These are phyloP conservation scores for Pyrenophora teres DNA, from an alignment of 2,329 filamentous ascomycete genomes.

Conservation along the genomic window DNA sequence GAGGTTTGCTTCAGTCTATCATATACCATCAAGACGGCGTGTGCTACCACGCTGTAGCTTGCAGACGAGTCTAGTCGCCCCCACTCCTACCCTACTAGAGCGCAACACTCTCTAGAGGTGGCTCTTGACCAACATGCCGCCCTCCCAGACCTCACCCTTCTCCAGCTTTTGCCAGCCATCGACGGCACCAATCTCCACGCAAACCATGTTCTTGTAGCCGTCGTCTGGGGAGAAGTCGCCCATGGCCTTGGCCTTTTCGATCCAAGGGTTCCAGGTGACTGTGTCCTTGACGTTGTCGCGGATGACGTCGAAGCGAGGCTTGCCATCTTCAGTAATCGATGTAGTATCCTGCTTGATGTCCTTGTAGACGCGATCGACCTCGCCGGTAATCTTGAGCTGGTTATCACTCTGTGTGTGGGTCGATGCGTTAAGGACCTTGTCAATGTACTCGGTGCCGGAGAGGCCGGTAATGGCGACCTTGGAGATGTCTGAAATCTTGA, in stretches of 20 bases:
- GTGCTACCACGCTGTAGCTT: background rate
- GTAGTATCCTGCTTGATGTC: constrained; percentile 65
- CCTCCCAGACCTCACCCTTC: constrained; percentile 72
- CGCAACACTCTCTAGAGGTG: constrained; percentile 27
- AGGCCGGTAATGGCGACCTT: constrained; percentile 76
- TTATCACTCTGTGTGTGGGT: constrained; percentile 68
- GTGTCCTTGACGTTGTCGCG: constrained; percentile 86
- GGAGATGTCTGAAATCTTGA: constrained; percentile 81
- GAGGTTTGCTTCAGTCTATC: constrained; percentile 1
- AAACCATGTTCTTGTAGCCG: constrained; percentile 91
- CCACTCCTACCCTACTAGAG: background rate
- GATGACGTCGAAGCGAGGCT: constrained; percentile 71
- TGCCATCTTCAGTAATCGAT: constrained; percentile 66
- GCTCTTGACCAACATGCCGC: constrained; percentile 62
- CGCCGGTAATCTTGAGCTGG: constrained; percentile 70
- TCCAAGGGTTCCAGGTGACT: constrained; percentile 98
- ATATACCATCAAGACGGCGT: background rate
- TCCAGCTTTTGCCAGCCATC: constrained; percentile 83
- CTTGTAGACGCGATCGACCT: constrained; percentile 89
- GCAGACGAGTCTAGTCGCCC: background rate
- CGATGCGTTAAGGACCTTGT: constrained; percentile 75
- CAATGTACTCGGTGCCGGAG: constrained; percentile 73
- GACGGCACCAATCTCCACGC: constrained; percentile 88
- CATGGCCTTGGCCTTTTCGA: constrained; percentile 79
- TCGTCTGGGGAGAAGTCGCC: constrained; percentile 87